These are phyloP conservation scores for Avena insularis DNA, from an alignment of 176 grass and related monocot genomes.

Conservation along the genomic window DNA sequence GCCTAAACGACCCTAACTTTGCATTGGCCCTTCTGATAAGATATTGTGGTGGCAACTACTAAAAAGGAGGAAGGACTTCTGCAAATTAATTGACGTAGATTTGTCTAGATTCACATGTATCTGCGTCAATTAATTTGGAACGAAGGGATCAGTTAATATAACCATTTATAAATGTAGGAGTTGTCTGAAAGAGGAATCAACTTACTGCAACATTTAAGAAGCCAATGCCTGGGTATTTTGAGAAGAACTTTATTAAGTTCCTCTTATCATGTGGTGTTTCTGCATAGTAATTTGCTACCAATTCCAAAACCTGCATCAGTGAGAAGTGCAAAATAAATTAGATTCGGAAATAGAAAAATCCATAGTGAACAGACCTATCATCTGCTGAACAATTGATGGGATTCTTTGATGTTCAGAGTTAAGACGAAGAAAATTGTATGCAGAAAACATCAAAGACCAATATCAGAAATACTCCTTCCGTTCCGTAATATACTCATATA, in stretches of 20 bases:
- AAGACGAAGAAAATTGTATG: background rate
- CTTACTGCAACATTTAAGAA: conserved; percentile 94
- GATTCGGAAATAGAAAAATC: conserved; percentile 17
- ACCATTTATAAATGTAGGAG: conserved; percentile 28
- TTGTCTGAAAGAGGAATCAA: conserved; percentile 42
- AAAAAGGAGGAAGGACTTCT: background rate
- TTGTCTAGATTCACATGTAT: too few relatives aligned
- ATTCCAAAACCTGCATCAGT: conserved; percentile 73
- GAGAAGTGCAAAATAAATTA: conserved; percentile 29
- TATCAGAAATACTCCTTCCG: conserved; percentile 19
- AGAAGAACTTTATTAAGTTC: conserved; percentile 66
- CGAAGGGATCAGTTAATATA: background rate
- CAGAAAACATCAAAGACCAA: conserved; percentile 24
- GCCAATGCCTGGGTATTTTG: conserved; percentile 77
- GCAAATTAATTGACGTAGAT: background rate
- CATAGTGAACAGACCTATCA: background rate
- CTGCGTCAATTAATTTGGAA: too few relatives aligned
- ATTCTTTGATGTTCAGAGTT: conserved; percentile 3
- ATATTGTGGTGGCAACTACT: conserved; percentile 14
- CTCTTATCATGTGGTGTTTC: conserved; percentile 51
- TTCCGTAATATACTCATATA: background rate
- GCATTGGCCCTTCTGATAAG: conserved; percentile 14
- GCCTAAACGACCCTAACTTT: background rate
- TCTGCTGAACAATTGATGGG: conserved; percentile 26
- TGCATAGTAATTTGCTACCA: conserved; percentile 74